Evolutionary conservation across 495 filamentous ascomycete species (phyloP).

Genomic region (Lasiosphaeris hirsuta): DNA sequence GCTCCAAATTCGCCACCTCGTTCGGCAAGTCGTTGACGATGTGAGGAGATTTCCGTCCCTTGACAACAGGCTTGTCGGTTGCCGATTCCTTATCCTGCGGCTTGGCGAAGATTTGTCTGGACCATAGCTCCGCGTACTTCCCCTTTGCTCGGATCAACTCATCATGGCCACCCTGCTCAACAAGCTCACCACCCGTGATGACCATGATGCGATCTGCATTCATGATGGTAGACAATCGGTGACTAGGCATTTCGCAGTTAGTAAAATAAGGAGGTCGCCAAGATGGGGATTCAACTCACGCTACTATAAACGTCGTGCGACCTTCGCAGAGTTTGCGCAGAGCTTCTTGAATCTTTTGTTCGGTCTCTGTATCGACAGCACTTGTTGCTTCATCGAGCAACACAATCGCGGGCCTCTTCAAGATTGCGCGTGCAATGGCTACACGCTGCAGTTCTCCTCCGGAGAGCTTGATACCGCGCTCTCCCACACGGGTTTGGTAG

Average conservation of each 20-base stretch:
- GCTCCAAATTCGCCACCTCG: conserved; percentile 30
- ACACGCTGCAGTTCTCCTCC: conserved; percentile 74
- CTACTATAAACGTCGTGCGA: conserved; percentile 61
- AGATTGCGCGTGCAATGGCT: conserved; percentile 66
- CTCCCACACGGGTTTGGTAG: conserved; percentile 60
- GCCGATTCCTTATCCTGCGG: conserved; percentile 40
- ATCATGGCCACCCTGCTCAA: conserved; percentile 63
- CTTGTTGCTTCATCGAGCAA: conserved; percentile 57
- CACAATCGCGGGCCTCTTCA: conserved; percentile 54
- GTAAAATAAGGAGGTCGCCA: conserved; percentile 5
- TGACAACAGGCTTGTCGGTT: conserved; percentile 16
- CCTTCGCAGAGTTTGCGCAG: conserved; percentile 53
- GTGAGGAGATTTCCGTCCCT: conserved; percentile 27
- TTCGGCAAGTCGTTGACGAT: conserved; percentile 43
- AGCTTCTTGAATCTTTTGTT: conserved; percentile 67
- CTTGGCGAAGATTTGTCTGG: conserved; percentile 54
- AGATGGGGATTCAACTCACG: conserved; percentile 42
- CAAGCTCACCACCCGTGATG: conserved; percentile 59
- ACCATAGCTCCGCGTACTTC: conserved; percentile 63
- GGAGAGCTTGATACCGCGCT: conserved; percentile 64
- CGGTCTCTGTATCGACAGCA: conserved; percentile 63
- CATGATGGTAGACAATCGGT: conserved; percentile 69
- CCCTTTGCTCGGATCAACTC: conserved; percentile 53
- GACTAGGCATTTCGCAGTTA: conserved; percentile 35
- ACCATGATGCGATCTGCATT: conserved; percentile 67